Evolutionary conservation across 1,284 basidiomycete genomes (phyloP).

Genomic region (Cerrena zonata): DNA sequence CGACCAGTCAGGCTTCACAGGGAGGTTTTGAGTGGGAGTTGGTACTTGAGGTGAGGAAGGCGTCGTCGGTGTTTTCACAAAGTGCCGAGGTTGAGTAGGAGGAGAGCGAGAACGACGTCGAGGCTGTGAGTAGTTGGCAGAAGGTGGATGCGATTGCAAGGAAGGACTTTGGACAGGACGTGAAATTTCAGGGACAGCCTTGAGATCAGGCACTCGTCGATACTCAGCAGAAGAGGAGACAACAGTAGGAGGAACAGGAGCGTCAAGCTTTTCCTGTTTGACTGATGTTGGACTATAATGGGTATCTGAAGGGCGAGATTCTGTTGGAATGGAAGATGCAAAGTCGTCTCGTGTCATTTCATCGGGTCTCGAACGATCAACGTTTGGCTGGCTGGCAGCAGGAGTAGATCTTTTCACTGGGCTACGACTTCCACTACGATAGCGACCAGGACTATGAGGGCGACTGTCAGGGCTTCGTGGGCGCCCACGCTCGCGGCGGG

Average conservation of each 20-base stretch:
- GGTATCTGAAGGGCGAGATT: not conserved
- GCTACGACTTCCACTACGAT: constrained; percentile 5
- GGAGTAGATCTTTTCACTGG: not conserved
- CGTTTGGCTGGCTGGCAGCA: not conserved
- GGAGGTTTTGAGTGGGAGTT: constrained; percentile 13
- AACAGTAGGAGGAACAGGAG: constrained; percentile 11
- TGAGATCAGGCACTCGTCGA: constrained; percentile 4
- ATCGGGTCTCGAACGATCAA: not conserved
- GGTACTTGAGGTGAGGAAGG: constrained; percentile 16
- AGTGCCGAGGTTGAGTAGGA: constrained; percentile 16
- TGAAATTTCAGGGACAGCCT: not conserved
- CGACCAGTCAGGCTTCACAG: constrained; percentile 17
- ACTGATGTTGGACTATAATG: constrained; percentile 7
- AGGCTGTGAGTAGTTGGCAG: not conserved
- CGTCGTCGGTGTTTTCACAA: constrained; percentile 14
- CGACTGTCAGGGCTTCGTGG: constrained; percentile 7
- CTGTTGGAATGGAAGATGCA: constrained; percentile 11
- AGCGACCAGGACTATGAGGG: constrained; percentile 8
- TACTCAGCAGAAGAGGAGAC: constrained; percentile 5
- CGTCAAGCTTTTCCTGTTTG: no score
- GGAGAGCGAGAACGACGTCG: constrained; percentile 18
- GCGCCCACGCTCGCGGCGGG: constrained; percentile 1
- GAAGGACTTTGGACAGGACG: not conserved
- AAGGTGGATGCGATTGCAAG: not conserved
- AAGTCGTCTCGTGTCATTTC: not conserved